Evolutionary conservation across 352 stramenopile genomes (phyloP).

Genomic region (Achlya hypogyna): DNA sequence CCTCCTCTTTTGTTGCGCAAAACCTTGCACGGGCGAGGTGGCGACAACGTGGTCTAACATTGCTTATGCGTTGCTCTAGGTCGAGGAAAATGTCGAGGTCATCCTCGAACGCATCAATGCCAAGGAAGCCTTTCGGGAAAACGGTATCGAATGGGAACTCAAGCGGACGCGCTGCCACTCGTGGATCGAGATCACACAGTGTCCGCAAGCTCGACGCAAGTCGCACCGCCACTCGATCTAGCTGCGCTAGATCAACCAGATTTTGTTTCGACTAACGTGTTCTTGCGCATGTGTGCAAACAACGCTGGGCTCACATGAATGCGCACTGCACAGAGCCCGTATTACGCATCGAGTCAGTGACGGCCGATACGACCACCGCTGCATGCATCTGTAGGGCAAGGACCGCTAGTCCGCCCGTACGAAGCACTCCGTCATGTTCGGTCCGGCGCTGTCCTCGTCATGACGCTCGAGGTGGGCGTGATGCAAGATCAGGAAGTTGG

Average conservation of each 20-base stretch:
- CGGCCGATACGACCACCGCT: too few species aligned
- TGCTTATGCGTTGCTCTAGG: background rate
- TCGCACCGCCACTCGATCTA: background rate
- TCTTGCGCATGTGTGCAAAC: background rate
- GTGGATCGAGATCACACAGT: slow-evolving; percentile 20
- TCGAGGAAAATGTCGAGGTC: background rate
- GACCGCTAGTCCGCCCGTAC: too few species aligned
- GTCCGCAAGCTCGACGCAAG: background rate
- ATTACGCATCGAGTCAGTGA: too few species aligned
- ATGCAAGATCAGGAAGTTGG: too few species aligned
- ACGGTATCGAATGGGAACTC: slow-evolving; percentile 13
- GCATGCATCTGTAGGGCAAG: too few species aligned
- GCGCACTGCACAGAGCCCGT: too few species aligned
- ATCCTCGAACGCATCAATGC: slow-evolving; percentile 12
- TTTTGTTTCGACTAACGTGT: too few species aligned
- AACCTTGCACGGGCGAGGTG: slow-evolving; percentile 15
- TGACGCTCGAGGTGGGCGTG: too few species aligned
- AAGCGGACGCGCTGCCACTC: slow-evolving; percentile 5
- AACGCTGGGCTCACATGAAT: background rate
- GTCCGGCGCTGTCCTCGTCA: too few species aligned
- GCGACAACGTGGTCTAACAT: background rate
- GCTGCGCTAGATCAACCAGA: too few species aligned
- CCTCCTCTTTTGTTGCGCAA: slow-evolving; percentile 3
- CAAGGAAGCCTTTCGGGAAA: slow-evolving; percentile 9
- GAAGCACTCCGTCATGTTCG: too few species aligned